A percentile compares a stretch with the other conserved stretches of the same genome.
Conservation (phyloP, 2,329 filamentous ascomycete species). For the Dendryphion nanum region DNA sequence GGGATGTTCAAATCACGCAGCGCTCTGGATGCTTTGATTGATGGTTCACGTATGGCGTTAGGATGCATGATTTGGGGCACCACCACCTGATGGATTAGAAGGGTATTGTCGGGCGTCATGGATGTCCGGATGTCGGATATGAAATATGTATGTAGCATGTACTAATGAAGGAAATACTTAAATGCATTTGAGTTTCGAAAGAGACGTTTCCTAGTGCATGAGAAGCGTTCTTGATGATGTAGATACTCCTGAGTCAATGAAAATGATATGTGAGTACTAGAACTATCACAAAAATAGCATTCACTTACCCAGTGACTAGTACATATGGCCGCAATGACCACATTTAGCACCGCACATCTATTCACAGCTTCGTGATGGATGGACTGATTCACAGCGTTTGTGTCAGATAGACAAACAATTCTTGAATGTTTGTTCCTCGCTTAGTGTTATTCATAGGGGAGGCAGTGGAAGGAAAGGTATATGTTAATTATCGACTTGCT, state of each 20-base stretch:
- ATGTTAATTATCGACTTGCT: not conserved
- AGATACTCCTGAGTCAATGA: not conserved
- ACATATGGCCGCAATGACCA: no score
- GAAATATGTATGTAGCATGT: no score
- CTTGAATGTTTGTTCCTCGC: no score
- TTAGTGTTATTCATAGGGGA: no score
- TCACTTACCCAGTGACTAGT: no score
- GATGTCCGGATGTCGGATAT: constrained; percentile 1
- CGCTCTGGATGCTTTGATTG: constrained; percentile 1
- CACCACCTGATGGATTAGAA: no score
- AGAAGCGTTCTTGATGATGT: not conserved
- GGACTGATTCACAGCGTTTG: no score
- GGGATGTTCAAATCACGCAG: not conserved
- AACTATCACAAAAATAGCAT: not conserved
- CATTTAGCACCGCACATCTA: no score
- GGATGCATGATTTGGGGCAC: constrained; percentile 3
- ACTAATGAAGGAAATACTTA: constrained; percentile 1
- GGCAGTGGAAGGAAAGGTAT: not conserved
- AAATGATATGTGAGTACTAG: not conserved
- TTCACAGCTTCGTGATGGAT: no score
- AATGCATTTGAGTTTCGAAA: not conserved
- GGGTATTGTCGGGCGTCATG: constrained; percentile 3
- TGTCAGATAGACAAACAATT: no score
- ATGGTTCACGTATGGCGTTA: not conserved
- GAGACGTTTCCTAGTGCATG: not conserved